Evolutionary conservation across 305 asterid species (phyloP), one percentile per base, ranked within the genome.

Genomic region (Striga hermonthica): DNA sequence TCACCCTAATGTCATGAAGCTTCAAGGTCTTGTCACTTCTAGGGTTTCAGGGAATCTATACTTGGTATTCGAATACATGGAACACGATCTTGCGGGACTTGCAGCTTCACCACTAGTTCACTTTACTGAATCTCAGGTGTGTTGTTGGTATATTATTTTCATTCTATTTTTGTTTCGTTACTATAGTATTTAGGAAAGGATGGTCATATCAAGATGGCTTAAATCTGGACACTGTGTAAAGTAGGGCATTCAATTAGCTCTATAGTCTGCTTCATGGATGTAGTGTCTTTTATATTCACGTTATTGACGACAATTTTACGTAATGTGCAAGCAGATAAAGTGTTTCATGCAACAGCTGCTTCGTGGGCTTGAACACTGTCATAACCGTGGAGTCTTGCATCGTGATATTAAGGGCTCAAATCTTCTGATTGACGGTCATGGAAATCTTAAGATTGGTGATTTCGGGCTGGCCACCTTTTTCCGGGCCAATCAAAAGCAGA

Each of bases 61-160:
- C 78, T 96, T 90, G 71, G 95, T 87, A 60, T 90, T 90, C 48
- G 97, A 90, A 60, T 90, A 90, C 77, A 90, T 90, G 97, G 96
- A 90, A 70, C 97, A 90, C 59, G 97, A 90, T 79, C 96, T 90
- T 70, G 78, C 95, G 48, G 96, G 97, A 54, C 96, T 89, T 48
- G 74, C 81, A 6, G 86, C 85, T 64, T 85, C 97, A 45, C 86
- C 89, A 37, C 45, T 69, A 12, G 82, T 86, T 45, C 83, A 72
- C 67, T 84, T 90, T 67, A 83, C 95, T 7, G 92, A 87, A 75
- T 53, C 97, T 67, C 97, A 90, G 97, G 97, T 89, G 58, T 47
- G 75, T 71, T 16, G 38, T 41, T 56, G 53, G 56, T 28, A 14
- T 34, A 12, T 15, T 70, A 50, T 57, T 50, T 41, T 36, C 16